A percentile compares a stretch with the other conserved stretches of the same genome.
Evolutionary conservation across 1,139 yeast genomes (phyloP).

Genomic region (Pichia sp.): DNA sequence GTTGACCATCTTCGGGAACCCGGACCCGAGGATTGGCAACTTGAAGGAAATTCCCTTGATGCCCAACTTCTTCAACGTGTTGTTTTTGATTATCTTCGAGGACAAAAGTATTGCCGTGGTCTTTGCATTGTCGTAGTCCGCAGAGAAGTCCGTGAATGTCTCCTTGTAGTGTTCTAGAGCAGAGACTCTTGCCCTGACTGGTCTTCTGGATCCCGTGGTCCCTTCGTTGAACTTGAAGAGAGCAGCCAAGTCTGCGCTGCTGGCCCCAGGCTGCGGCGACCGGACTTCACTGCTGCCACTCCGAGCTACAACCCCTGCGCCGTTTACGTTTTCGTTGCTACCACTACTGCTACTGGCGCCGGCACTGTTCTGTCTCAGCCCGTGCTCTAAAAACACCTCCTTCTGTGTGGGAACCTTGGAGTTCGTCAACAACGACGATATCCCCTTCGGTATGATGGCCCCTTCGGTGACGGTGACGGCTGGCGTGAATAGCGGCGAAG

Average conservation of each 20-base stretch:
- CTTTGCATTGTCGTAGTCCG: slow-evolving; percentile 4
- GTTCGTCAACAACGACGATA: slow-evolving; percentile 5
- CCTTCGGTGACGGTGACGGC: not conserved
- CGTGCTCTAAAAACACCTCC: not conserved
- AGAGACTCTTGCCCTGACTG: not conserved
- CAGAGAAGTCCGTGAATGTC: slow-evolving; percentile 16
- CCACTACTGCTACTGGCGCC: not conserved
- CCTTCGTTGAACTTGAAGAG: no score
- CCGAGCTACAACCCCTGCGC: not conserved
- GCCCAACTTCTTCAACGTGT: slow-evolving; percentile 15
- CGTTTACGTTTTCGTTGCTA: not conserved
- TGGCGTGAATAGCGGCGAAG: not conserved
- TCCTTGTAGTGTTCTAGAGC: slow-evolving; percentile 11
- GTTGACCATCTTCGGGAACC: not conserved
- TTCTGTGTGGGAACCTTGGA: slow-evolving; percentile 1
- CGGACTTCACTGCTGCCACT: not conserved
- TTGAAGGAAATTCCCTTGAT: slow-evolving; percentile 13
- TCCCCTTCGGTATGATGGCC: slow-evolving; percentile 8
- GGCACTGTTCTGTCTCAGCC: not conserved
- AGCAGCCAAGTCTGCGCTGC: no score
- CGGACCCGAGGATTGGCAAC: slow-evolving; percentile 11
- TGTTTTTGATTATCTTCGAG: slow-evolving; percentile 12
- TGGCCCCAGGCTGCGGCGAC: no score
- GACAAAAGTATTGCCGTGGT: slow-evolving; percentile 21
- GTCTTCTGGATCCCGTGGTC: not conserved